A percentile compares a stretch with the other conserved stretches of the same genome.
These are phyloP conservation scores for Penicillium paxilli DNA, from an alignment of 495 filamentous ascomycete genomes.

Conservation along the genomic window DNA sequence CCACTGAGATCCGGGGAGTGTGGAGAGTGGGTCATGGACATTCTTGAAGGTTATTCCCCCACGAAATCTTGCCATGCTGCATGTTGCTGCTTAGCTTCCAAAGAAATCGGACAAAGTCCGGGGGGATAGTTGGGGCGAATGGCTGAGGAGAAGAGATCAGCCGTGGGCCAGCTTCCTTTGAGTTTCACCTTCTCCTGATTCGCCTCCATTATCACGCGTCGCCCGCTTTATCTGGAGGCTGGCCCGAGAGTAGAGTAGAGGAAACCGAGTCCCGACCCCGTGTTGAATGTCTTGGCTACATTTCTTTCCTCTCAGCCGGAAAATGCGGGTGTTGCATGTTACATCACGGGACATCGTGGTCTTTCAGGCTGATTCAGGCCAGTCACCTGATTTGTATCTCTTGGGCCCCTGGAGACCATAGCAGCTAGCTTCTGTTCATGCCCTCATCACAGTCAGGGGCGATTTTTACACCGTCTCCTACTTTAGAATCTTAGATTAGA, in stretches of 20 bases:
- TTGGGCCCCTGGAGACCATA: too few species aligned
- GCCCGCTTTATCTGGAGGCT: neutral
- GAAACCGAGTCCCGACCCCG: neutral
- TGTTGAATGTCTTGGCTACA: neutral
- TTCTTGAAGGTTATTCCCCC: neutral
- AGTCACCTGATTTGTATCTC: neutral
- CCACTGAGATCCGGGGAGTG: slow-evolving; percentile 1
- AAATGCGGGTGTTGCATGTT: neutral
- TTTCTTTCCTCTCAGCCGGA: neutral
- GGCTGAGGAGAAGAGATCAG: neutral
- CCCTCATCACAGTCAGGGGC: too few species aligned
- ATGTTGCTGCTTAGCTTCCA: neutral
- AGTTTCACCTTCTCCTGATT: neutral
- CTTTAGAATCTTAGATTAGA: too few species aligned
- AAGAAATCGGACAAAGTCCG: slow-evolving; percentile 4
- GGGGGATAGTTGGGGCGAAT: neutral
- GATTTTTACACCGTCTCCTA: too few species aligned
- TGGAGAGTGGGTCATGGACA: neutral
- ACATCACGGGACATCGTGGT: neutral
- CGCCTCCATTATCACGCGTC: neutral
- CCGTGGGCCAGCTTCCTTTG: neutral
- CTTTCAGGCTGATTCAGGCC: neutral
- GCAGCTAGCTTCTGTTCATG: too few species aligned
- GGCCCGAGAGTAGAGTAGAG: neutral
- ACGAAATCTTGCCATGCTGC: neutral